Base-by-base conservation (phyloP, 1,284 basidiomycete genomes). In the Golubevia sp. region DNA sequence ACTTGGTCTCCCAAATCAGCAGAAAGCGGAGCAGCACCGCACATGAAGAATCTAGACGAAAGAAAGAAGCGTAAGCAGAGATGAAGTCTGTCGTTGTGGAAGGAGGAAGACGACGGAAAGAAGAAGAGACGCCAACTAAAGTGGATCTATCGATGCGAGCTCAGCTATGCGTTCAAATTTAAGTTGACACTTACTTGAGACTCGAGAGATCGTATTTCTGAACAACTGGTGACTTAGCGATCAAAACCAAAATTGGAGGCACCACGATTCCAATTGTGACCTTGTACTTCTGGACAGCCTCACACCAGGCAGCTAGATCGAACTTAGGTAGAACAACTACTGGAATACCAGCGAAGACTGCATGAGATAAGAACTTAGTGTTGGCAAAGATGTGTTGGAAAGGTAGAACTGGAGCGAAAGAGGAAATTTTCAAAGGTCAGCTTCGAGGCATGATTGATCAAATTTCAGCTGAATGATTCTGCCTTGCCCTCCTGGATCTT, bases 21-120 rank as follows among this genome's bases (percentile, higher is more conserved):
- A 1, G 91, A 89, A 4, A 94, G 86, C 0, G 93, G 93, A 1
- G 94, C 94, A 0, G 93, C 94, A 3, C 92, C 93, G 1, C 89
- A 91, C 70, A 90, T 86, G 55, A 94, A 74, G 4, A 88, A 84
- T n/a, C n/a, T n/a, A n/a, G n/a, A n/a, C n/a, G n/a, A n/a, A n/a
- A n/a, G n/a, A n/a, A n/a, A n/a, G n/a, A n/a, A n/a, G n/a, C n/a
- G n/a, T n/a, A n/a, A n/a, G n/a, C n/a, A n/a, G n/a, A n/a, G n/a
- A n/a, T n/a, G n/a, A n/a, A n/a, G n/a, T n/a, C n/a, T n/a, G n/a
- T n/a, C n/a, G n/a, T n/a, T n/a, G n/a, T n/a, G n/a, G n/a, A n/a
- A n/a, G n/a, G n/a, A n/a, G n/a, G n/a, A n/a, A n/a, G n/a, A n/a
- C 48, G 18, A 49, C 48, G 20, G 48, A 49, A 23, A 49, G 20